A percentile compares a stretch with the other conserved stretches of the same genome.
Conservation (phyloP, 208 protist genomes). For the Borovskyia barvae region DNA sequence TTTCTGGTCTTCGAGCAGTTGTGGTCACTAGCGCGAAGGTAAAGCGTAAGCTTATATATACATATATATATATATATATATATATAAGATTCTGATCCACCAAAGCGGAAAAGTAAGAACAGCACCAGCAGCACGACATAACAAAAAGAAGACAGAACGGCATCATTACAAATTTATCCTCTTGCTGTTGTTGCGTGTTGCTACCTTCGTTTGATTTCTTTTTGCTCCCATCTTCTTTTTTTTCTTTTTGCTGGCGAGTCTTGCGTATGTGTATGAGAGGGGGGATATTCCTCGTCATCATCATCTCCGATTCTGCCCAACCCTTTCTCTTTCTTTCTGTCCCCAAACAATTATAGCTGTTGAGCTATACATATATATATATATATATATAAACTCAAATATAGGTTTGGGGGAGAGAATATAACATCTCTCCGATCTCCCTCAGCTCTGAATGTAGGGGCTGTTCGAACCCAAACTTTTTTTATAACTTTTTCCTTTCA, state of each 20-base stretch:
- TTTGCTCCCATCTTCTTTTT: no score
- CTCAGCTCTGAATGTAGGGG: background rate
- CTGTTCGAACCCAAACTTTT: background rate
- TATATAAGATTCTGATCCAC: background rate
- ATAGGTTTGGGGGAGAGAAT: no score
- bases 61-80: background rate
- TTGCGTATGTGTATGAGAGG: no score
- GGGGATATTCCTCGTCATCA: no score
- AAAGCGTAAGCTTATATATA: no score
- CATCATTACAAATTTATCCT: background rate
- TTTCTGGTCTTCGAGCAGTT: no score
- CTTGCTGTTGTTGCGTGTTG: no score
- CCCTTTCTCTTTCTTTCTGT: no score
- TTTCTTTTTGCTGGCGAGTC: no score
- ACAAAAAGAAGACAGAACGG: background rate
- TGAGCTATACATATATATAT: background rate
- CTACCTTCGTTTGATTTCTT: background rate
- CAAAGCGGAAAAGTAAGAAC: background rate
- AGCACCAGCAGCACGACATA: background rate
- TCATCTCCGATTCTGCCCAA: no score
- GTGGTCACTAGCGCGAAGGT: no score
- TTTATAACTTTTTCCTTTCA: constrained; percentile 4
- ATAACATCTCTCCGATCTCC: no score
- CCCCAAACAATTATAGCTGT: background rate
- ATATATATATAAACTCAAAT: background rate